Percentiles rank a stretch among this genome's conserved stretches.
These are phyloP conservation scores for Lichtheimia hyalospora DNA, from an alignment of 371 early-diverging fungal genomes.

Conservation along the genomic window DNA sequence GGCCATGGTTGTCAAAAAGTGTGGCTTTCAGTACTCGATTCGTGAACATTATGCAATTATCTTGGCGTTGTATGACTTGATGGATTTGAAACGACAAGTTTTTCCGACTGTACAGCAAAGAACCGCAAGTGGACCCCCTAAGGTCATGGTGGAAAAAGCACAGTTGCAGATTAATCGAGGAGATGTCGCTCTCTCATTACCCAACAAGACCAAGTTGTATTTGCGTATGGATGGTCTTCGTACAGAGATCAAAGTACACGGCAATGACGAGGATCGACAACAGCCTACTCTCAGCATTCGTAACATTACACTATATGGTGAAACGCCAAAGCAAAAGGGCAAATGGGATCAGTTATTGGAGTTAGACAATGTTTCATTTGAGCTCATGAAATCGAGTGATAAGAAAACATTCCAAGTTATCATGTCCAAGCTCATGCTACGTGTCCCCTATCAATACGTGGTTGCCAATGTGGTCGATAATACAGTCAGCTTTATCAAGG, in stretches of 20 bases:
- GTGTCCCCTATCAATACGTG: slow-evolving; percentile 42
- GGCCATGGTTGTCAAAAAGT: slow-evolving; percentile 28
- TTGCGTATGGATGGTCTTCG: slow-evolving; percentile 31
- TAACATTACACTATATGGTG: slow-evolving; percentile 30
- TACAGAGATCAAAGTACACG: slow-evolving; percentile 6
- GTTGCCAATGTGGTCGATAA: slow-evolving; percentile 42
- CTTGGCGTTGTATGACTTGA: slow-evolving; percentile 14
- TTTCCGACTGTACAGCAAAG: neutral
- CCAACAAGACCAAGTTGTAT: slow-evolving; percentile 22
- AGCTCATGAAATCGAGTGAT: slow-evolving; percentile 20
- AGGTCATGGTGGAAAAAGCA: slow-evolving; percentile 1
- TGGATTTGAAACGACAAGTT: slow-evolving; percentile 8
- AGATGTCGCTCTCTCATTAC: slow-evolving; percentile 27
- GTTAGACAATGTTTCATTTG: slow-evolving; percentile 28
- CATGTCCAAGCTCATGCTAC: slow-evolving; percentile 30
- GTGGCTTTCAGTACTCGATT: slow-evolving; percentile 27
- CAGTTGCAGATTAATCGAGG: slow-evolving; percentile 35
- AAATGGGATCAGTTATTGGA: slow-evolving; percentile 47
- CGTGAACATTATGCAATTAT: slow-evolving; percentile 31
- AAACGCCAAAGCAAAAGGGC: slow-evolving; percentile 11
- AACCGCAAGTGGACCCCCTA: neutral
- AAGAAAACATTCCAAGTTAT: slow-evolving; percentile 19
- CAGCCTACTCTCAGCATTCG: slow-evolving; percentile 13
- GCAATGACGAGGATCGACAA: neutral
- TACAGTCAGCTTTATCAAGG: slow-evolving; percentile 32